A percentile compares a stretch with the other conserved stretches of the same genome.
These are phyloP conservation scores for Brettanomyces anomalus DNA, from an alignment of 805 yeast species.

Conservation along the genomic window DNA sequence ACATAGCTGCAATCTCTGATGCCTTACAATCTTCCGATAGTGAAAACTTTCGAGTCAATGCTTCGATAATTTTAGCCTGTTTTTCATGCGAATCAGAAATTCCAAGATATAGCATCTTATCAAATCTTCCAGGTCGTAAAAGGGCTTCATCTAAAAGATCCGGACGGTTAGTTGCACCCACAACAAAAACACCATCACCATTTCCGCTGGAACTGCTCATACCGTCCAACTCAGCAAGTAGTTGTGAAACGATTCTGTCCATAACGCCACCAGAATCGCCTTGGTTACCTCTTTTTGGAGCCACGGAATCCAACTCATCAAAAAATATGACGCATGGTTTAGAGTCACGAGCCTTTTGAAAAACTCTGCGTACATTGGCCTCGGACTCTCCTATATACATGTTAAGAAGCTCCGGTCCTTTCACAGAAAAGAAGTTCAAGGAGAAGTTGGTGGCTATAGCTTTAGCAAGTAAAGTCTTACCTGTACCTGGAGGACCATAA, in stretches of 20 bases:
- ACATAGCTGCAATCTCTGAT: slow-evolving; percentile 46
- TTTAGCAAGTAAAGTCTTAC: slow-evolving; percentile 90
- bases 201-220: slow-evolving; percentile 73
- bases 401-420: slow-evolving; percentile 93
- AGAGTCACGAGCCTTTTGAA: slow-evolving; percentile 92
- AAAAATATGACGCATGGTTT: slow-evolving; percentile 96
- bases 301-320: slow-evolving; percentile 96
- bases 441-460: slow-evolving; percentile 96
- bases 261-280: slow-evolving; percentile 99
- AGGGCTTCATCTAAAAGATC: slow-evolving; percentile 92
- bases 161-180: slow-evolving; percentile 98
- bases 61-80: slow-evolving; percentile 77
- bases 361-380: slow-evolving; percentile 91
- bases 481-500: slow-evolving; percentile 99
- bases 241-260: slow-evolving; percentile 96
- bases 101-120: slow-evolving; percentile 89
- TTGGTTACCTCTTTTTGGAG: slow-evolving; percentile 96
- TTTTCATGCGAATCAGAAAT: slow-evolving; percentile 86
- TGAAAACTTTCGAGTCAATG: slow-evolving; percentile 76
- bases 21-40: slow-evolving; percentile 55
- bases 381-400: slow-evolving; percentile 99
- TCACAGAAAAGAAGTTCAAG: slow-evolving; percentile 88
- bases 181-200: slow-evolving; percentile 89
- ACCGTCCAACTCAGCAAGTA: slow-evolving; percentile 91
- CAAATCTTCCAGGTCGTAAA: slow-evolving; percentile 90